Evolutionary conservation across 495 filamentous ascomycete species (phyloP), one percentile per base, ranked within the genome.

Genomic region (Cryomyces minteri): DNA sequence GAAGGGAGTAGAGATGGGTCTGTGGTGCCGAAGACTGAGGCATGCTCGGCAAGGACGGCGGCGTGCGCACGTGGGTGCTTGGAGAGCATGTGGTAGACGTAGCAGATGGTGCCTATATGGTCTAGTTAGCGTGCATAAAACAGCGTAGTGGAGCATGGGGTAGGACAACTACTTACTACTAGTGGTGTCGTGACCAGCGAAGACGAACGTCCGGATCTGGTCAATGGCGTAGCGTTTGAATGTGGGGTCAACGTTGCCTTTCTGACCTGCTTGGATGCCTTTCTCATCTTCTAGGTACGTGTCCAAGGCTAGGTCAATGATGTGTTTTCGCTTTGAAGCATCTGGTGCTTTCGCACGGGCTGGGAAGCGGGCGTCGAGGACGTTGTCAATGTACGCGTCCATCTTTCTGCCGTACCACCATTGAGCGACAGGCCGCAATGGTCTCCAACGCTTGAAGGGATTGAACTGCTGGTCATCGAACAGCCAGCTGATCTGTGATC

Each of bases 141-240:
- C 2, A 2, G 2, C 18, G 18, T 25, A 25, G 18, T 25, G 18
- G 18, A 25, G 18, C 18, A 2, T 25, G 18, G 18, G 1, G 18
- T 25, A 25, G 18, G 2, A 25, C 18, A 25, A 25, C 18, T 1
- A 25, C 18, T 25, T 25, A 25, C 18, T 25, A 37, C 47, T 53
- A 0, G 57, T 66, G 7, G 65, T 67, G 49, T 66, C 65, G 34
- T 66, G 62, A 10, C 64, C 65, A 0, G 65, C 62, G 45, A 68
- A 62, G 10, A 68, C 33, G 48, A 68, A 66, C 5, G 54, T 51
- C 39, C 54, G 57, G 34, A 67, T 56, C 41, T 66, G 57, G 29
- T 48, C 40, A 30, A 54, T 51, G 5, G 60, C 58, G 14, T 46
- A 54, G 5, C 39, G 30, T 29, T 50, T 54, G 49, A 61, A 64